Percentiles rank a stretch among this genome's conserved stretches.
Conservation (phyloP, 176 grass and related monocot genomes). For the Raddia guianensis region DNA sequence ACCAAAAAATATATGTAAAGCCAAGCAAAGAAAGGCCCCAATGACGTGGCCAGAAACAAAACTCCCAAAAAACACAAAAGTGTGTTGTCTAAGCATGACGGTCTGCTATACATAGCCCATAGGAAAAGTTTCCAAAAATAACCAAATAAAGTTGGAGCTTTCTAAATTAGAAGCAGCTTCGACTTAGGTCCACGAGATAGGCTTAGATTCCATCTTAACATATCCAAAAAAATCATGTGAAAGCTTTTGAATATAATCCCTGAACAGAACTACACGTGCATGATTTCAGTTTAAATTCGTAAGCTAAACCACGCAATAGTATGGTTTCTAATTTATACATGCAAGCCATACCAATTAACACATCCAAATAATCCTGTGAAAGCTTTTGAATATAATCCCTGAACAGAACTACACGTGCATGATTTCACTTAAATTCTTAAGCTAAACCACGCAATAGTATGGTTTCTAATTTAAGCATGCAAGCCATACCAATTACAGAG, state of each 20-base stretch:
- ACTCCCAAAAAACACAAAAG: background rate
- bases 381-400: slow-evolving; percentile 5
- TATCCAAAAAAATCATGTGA: slow-evolving; percentile 2
- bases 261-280: background rate
- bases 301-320: slow-evolving; percentile 7
- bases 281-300: slow-evolving; percentile 12
- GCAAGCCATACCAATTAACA: background rate
- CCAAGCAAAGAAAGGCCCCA: background rate
- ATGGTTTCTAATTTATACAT: background rate
- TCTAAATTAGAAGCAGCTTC: background rate
- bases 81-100: background rate
- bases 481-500: background rate
- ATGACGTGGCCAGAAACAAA: background rate
- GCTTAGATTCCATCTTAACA: background rate
- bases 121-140: background rate
- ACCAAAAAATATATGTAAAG: background rate
- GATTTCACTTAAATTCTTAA: slow-evolving; percentile 2
- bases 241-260: slow-evolving; percentile 3
- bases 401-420: background rate
- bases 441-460: slow-evolving; percentile 2
- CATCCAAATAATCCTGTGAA: background rate
- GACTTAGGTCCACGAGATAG: background rate
- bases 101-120: background rate
- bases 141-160: background rate
- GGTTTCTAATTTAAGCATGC: background rate